Conservation (phyloP, 2,329 filamentous ascomycete species). For the Aspergillus sp. region DNA sequence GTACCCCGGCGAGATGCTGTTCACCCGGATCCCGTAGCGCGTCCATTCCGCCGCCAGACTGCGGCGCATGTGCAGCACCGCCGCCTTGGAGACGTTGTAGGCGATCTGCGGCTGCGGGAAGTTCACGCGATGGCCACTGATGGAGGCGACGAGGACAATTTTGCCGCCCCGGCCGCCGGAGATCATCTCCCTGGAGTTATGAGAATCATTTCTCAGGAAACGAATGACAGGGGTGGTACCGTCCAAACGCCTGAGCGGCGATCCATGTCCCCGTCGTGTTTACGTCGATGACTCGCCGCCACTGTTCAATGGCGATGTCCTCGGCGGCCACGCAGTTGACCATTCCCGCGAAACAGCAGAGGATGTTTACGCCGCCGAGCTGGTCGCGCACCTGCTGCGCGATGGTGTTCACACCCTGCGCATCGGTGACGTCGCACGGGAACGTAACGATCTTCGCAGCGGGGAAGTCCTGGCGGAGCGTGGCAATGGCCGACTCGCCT, state of each 20-base stretch:
- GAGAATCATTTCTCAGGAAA: neutral
- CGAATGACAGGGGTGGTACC: constrained; percentile 22
- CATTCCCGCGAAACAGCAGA: constrained; percentile 67
- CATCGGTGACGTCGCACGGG: constrained; percentile 59
- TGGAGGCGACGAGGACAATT: constrained; percentile 65
- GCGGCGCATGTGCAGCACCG: constrained; percentile 60
- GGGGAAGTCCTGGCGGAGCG: constrained; percentile 55
- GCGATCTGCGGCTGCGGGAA: constrained; percentile 68
- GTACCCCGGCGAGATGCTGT: constrained; percentile 68
- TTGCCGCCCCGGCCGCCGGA: constrained; percentile 52
- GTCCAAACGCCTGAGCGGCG: constrained; percentile 62
- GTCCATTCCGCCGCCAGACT: constrained; percentile 72
- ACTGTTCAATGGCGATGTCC: constrained; percentile 57
- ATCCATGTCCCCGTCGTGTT: constrained; percentile 70
- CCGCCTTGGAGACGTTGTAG: constrained; percentile 71
- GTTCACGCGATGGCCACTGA: constrained; percentile 67
- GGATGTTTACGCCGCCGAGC: constrained; percentile 53
- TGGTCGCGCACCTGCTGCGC: constrained; percentile 15
- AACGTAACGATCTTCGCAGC: constrained; percentile 49
- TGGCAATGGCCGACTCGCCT: constrained; percentile 40
- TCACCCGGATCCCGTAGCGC: constrained; percentile 65
- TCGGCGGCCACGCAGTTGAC: constrained; percentile 62
- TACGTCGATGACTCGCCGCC: constrained; percentile 64
- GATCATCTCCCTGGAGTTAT: constrained; percentile 52
- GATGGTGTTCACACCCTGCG: constrained; percentile 21